Evolutionary conservation across 352 stramenopile genomes (phyloP), one percentile per base, ranked within the genome.

Genomic region (Globisporangium ultimum): DNA sequence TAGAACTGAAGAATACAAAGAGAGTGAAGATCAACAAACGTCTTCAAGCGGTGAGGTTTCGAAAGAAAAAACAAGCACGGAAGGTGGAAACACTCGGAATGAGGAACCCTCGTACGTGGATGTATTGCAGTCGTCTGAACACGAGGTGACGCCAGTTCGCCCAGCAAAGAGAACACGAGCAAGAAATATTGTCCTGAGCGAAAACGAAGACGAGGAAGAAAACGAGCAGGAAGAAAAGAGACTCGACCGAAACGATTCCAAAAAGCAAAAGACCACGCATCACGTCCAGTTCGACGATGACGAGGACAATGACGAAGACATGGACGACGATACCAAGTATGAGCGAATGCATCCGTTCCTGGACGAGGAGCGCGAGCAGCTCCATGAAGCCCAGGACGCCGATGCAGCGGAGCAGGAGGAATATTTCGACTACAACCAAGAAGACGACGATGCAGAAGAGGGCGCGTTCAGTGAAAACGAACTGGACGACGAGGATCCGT

Each of bases 331-430:
- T 4, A 34, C 54, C 2, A 63, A 57, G 40, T 67, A 68, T 28
- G 60, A 63, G 5, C 54, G 54, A 17, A 38, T 53, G 43, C 54
- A 60, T 24, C 43, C 43, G 43, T 61, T 65, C 9, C 64, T 53
- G 20, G 60, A 76, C 32, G 68, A 72, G 48, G 65, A 75, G 3
- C 49, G 40, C 1, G 64, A 74, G 0, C 64, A 67, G 40, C 55
- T n/a, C 32, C 45, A 73, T 20, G 60, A 64, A 0, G 55, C 49
- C 12, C 57, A 70, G 38, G 32, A 67, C 6, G 58, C 12, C 6
- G 40, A 49, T 66, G 24, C 24, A 28, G 24, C n/a, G 15, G 61
- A 54, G 9, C 42, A n/a, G 7, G 42, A 53, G 12, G 43, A 53
- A 7, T 12, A 58, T 17, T 15, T 24, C 15, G 50, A 32, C 17